Evolutionary conservation across 2,329 filamentous ascomycete species (phyloP).

Genomic region (Gaeumannomyces tritici): DNA sequence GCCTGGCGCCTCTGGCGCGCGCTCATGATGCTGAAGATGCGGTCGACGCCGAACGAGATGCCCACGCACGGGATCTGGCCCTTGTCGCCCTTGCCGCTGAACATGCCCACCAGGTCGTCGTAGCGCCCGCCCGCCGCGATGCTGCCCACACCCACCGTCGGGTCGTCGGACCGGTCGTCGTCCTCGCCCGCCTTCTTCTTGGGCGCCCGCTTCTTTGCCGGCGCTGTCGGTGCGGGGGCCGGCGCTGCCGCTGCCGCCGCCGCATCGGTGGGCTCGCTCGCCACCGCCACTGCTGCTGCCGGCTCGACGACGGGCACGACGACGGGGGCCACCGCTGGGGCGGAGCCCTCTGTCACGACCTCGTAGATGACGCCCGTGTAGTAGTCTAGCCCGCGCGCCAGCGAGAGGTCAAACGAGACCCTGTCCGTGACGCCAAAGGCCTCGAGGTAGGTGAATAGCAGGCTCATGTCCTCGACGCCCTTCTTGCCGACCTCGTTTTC

Average conservation of each 20-base stretch:
- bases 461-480: constrained; percentile 70
- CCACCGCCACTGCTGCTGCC: neutral
- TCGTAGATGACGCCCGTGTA: constrained; percentile 81
- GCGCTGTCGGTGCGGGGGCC: neutral
- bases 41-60: constrained; percentile 89
- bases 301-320: neutral
- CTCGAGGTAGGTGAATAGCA: constrained; percentile 75
- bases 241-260: neutral
- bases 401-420: constrained; percentile 80
- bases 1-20: constrained; percentile 49
- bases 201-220: constrained; percentile 22
- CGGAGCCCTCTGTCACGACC: constrained; percentile 42
- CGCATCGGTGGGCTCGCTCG: neutral
- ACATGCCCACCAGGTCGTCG: constrained; percentile 91
- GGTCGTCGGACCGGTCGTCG: constrained; percentile 65
- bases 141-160: constrained; percentile 75
- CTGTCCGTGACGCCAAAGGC: constrained; percentile 62
- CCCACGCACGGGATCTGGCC: constrained; percentile 81
- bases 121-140: constrained; percentile 87
- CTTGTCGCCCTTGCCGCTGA: constrained; percentile 65
- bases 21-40: constrained; percentile 89
- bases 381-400: constrained; percentile 59
- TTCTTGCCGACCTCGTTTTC: constrained; percentile 68
- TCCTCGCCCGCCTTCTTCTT: constrained; percentile 34
- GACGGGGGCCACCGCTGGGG: constrained; percentile 24